These are phyloP conservation scores for Priceomyces castillae DNA, from an alignment of 805 yeast genomes.

Conservation along the genomic window DNA sequence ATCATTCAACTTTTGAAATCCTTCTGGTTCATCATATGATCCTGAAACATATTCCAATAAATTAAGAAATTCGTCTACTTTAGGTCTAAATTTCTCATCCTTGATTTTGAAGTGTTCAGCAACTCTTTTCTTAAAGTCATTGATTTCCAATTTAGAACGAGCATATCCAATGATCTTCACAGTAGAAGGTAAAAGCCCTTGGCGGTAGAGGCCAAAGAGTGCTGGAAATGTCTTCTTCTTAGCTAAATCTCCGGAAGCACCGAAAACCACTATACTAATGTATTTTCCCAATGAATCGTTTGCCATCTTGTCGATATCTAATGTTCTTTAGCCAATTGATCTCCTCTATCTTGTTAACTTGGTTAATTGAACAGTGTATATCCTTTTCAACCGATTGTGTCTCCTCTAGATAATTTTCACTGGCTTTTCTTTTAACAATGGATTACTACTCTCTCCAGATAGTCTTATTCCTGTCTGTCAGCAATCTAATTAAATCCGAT, in stretches of 20 bases:
- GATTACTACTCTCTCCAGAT: background rate
- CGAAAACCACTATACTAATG: conserved; percentile 78
- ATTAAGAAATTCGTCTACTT: conserved; percentile 61
- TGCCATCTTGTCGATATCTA: conserved; percentile 17
- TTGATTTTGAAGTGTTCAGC: conserved; percentile 56
- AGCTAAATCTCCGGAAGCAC: conserved; percentile 94
- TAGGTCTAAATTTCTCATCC: conserved; percentile 39
- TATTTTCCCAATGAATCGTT: conserved; percentile 54
- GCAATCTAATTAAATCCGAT: background rate
- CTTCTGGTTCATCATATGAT: conserved; percentile 75
- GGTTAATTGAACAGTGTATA: too few species aligned
- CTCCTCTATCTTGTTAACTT: too few species aligned
- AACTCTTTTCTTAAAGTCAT: conserved; percentile 67
- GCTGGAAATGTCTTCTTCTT: conserved; percentile 95
- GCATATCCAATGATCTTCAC: conserved; percentile 90
- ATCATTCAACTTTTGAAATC: conserved; percentile 57
- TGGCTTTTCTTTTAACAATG: background rate
- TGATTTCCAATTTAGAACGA: conserved; percentile 67
- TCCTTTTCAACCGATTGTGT: too few species aligned
- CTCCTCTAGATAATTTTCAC: too few species aligned
- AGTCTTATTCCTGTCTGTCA: background rate
- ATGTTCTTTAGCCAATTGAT: background rate
- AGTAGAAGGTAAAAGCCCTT: conserved; percentile 70
- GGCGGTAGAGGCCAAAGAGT: conserved; percentile 59
- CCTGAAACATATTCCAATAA: conserved; percentile 72